These are phyloP conservation scores for Carex myosuroides DNA, from an alignment of 176 grass and related monocot species.

Conservation along the genomic window DNA sequence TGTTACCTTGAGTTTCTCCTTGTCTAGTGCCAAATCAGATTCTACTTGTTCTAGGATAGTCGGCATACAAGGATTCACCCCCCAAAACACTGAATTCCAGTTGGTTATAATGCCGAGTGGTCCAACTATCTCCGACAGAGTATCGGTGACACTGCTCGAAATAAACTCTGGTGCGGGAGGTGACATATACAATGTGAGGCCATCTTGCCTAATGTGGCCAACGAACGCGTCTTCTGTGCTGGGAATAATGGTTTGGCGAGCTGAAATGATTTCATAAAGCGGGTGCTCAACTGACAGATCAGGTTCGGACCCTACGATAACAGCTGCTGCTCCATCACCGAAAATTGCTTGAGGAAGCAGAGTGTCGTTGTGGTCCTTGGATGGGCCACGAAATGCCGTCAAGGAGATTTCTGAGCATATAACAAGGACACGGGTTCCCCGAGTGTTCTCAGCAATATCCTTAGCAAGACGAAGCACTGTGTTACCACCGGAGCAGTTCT, in stretches of 20 bases:
- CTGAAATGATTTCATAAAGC: not conserved
- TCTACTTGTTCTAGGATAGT: not conserved
- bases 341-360: not conserved
- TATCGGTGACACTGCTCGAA: not conserved
- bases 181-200: not conserved
- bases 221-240: not conserved
- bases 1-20: not conserved
- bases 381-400: not conserved
- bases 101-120: not conserved
- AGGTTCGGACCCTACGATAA: not conserved
- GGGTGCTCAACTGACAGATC: constrained; percentile 6
- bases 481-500: constrained; percentile 4
- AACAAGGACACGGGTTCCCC: not conserved
- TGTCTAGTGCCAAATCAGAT: not conserved
- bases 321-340: not conserved
- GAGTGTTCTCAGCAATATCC: constrained; percentile 12
- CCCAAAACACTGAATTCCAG: constrained; percentile 14
- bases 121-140: not conserved
- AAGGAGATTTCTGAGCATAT: constrained; percentile 1
- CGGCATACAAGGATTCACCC: not conserved
- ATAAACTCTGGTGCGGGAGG: not conserved
- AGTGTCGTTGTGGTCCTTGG: not conserved
- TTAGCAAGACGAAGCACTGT: constrained; percentile 12
- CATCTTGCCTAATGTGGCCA: constrained; percentile 1
- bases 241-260: not conserved